Base-by-base conservation (phyloP, 257 asterid genomes). In the Craterostigma plantagineum region DNA sequence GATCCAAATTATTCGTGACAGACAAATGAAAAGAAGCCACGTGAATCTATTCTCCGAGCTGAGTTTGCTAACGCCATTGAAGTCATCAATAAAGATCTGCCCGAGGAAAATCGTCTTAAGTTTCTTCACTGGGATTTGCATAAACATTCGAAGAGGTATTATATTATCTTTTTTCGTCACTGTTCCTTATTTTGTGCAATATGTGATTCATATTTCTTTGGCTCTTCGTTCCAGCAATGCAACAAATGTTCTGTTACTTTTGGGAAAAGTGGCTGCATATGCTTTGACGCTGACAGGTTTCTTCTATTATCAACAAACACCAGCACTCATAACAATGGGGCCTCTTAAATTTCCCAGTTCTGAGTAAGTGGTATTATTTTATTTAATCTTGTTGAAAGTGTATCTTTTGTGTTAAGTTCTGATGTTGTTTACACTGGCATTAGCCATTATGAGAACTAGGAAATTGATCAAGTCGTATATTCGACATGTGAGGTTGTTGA, bases 111-210 rank as follows among this genome's bases (percentile, higher is more conserved):
- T 46, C 71, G 54, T 35, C 77, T 79, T 36, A 79, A 65, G 60
- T 76, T 76, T 61, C 81, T 79, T 33, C 93, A 79, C 61, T 73
- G 67, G 90, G 91, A 79, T 63, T 68, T 79, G 66, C 63, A 68
- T 62, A 76, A 70, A 53, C 87, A 71, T 60, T 80, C 93, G 10
- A 72, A 79, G 49, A 64, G 85, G 93, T 80, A 60, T 39, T 52
- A 49, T 27, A 11, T 42, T 18, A 44, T 51, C 47, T 14, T 50
- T 23, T 23, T 2, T 23, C 30, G 2, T 23, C 30, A 23, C 30
- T 6, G 30, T 6, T 6, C 35, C 38, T 45, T 50, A 12, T 14
- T 57, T 1, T 42, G 13, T 54, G 49, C 44, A 39, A 11, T 14
- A 40, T 52, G 50, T 38, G 18, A 56, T 57, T 41, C 17, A 39